These are phyloP conservation scores for Holtermanniella nyarrowii DNA, from an alignment of 768 basidiomycete genomes.

Conservation along the genomic window DNA sequence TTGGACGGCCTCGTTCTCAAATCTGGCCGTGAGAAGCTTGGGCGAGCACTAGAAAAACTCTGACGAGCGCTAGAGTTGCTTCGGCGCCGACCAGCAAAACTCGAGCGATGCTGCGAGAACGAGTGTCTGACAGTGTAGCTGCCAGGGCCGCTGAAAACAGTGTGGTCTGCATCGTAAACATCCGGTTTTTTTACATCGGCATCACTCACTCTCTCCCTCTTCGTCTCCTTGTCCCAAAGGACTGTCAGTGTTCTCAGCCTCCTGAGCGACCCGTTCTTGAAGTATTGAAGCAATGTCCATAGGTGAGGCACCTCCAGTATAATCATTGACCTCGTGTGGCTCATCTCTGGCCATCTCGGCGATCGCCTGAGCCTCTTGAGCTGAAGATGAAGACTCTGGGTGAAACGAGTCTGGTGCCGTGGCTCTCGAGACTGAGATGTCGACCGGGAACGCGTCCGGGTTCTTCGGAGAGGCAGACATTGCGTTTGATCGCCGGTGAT, in stretches of 20 bases:
- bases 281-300: constrained; percentile 60
- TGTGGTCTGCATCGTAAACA: background rate
- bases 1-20: background rate
- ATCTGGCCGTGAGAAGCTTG: background rate
- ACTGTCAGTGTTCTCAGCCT: constrained; percentile 1
- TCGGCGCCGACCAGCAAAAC: background rate
- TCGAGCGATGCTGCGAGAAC: background rate
- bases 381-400: too few species aligned
- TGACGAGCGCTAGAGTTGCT: background rate
- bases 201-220: background rate
- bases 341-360: background rate
- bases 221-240: constrained; percentile 2
- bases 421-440: constrained; percentile 12
- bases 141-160: background rate
- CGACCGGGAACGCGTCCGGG: constrained; percentile 8
- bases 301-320: constrained; percentile 75
- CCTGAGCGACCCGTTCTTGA: constrained; percentile 27
- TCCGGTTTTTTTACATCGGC: background rate
- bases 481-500: background rate
- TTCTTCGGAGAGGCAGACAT: background rate
- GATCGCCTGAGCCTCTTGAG: constrained; percentile 2
- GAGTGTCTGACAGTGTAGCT: background rate
- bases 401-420: constrained; percentile 15
- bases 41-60: background rate
- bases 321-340: constrained; percentile 45